Conservation (phyloP, 2,329 filamentous ascomycete genomes). For the Cladophialophora yegresii region DNA sequence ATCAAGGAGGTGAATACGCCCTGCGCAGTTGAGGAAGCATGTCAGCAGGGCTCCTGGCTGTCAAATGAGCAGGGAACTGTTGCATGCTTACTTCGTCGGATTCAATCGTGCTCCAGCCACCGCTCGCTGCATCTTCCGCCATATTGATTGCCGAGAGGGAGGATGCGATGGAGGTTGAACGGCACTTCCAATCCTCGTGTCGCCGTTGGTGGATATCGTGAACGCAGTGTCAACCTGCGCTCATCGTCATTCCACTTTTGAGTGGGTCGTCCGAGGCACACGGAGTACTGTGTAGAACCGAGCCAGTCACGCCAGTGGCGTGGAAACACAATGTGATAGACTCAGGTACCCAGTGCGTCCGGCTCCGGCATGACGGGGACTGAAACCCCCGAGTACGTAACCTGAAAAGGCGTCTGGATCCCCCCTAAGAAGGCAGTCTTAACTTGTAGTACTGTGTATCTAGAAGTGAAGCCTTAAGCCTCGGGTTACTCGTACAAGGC, state of each 20-base stretch:
- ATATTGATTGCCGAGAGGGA: constrained; percentile 43
- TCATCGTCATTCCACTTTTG: background rate
- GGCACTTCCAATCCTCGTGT: background rate
- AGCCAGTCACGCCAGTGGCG: background rate
- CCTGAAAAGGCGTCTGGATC: background rate
- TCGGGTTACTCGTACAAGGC: too few relatives aligned
- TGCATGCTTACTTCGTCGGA: constrained; percentile 76
- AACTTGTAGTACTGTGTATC: background rate
- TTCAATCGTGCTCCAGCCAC: constrained; percentile 96
- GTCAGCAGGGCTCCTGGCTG: constrained; percentile 14
- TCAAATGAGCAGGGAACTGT: background rate
- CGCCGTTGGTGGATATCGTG: background rate
- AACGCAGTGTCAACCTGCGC: background rate
- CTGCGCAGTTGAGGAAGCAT: constrained; percentile 46
- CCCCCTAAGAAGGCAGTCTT: background rate
- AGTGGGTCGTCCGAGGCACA: background rate
- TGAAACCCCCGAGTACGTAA: background rate
- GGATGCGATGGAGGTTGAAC: background rate
- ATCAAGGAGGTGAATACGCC: constrained; percentile 97
- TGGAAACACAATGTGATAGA: background rate
- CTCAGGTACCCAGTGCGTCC: background rate
- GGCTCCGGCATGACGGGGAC: background rate
- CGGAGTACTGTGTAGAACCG: background rate
- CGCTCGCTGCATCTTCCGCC: constrained; percentile 58
- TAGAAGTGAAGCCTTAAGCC: background rate